phyloP scores from a whole-genome alignment of 2,329 filamentous ascomycete genomes.

The Diaporthe helianthi region DNA sequence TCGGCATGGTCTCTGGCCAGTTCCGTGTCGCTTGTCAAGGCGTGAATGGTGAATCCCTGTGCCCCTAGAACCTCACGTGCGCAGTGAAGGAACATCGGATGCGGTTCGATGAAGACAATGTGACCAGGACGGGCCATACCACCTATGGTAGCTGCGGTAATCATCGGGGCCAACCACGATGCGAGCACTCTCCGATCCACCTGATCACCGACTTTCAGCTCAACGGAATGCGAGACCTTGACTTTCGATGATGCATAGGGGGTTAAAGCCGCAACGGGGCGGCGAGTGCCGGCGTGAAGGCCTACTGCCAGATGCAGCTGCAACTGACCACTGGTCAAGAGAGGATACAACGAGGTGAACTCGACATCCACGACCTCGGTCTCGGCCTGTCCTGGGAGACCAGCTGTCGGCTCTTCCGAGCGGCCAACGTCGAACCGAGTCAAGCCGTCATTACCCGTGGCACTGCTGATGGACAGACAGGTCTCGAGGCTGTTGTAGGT shows the following conservation, averaged over 20 bases:
- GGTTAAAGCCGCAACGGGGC: background rate
- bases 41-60: conserved; percentile 33
- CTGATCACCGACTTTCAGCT: background rate
- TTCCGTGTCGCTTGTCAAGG: conserved; percentile 37
- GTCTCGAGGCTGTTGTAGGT: conserved; percentile 45
- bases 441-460: conserved; percentile 29
- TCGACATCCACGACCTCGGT: conserved; percentile 42
- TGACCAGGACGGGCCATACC: background rate
- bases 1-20: background rate
- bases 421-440: conserved; percentile 38
- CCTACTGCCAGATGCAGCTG: conserved; percentile 46
- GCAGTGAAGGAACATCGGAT: background rate
- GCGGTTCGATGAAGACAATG: conserved; percentile 44
- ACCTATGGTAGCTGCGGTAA: background rate
- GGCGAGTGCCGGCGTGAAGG: conserved; percentile 38
- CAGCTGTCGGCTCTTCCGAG: background rate
- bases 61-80: background rate
- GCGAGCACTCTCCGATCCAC: background rate
- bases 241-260: background rate
- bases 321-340: conserved; percentile 37
- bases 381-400: too few species aligned
- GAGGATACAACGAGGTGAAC: conserved; percentile 46
- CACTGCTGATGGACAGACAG: conserved; percentile 39
- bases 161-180: background rate
- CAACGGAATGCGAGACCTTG: background rate